A percentile compares a stretch with the other conserved stretches of the same genome.
Evolutionary conservation across 1,284 basidiomycete genomes (phyloP).

Genomic region (Papiliotrema terrestris): DNA sequence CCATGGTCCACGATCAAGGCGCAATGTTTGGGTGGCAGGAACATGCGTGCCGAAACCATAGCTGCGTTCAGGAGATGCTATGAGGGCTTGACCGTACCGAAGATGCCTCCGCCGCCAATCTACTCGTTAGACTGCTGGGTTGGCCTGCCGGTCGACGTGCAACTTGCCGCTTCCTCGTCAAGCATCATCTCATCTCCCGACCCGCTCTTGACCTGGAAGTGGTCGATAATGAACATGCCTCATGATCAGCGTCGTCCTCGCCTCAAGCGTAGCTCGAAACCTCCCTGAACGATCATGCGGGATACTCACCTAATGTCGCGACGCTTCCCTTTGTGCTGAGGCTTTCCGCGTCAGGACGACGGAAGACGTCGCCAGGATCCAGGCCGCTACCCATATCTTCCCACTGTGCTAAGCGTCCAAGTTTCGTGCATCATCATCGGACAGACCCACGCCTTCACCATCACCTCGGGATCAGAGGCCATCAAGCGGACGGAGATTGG

Average conservation of each 20-base stretch:
- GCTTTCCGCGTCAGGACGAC: neutral
- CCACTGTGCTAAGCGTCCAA: no score
- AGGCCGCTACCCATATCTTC: no score
- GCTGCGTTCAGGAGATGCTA: constrained; percentile 12
- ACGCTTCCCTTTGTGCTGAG: constrained; percentile 19
- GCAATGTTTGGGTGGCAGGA: constrained; percentile 51
- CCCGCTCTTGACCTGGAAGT: constrained; percentile 63
- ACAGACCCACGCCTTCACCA: no score
- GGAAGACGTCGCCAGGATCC: no score
- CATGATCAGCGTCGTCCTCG: neutral
- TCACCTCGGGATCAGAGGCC: no score
- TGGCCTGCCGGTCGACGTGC: neutral
- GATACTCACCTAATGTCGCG: constrained; percentile 20
- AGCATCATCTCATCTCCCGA: constrained; percentile 55
- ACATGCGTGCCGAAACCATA: constrained; percentile 29
- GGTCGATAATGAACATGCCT: constrained; percentile 90
- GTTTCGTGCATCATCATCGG: no score
- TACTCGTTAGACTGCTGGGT: constrained; percentile 43
- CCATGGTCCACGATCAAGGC: constrained; percentile 85
- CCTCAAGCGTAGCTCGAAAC: no score
- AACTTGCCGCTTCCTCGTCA: constrained; percentile 37
- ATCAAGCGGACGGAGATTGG: no score
- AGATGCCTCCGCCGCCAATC: constrained; percentile 89
- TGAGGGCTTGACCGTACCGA: constrained; percentile 54
- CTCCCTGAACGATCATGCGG: neutral